phyloP scores from a whole-genome alignment of 2,329 filamentous ascomycete species.

The Trichoderma asperellum region DNA sequence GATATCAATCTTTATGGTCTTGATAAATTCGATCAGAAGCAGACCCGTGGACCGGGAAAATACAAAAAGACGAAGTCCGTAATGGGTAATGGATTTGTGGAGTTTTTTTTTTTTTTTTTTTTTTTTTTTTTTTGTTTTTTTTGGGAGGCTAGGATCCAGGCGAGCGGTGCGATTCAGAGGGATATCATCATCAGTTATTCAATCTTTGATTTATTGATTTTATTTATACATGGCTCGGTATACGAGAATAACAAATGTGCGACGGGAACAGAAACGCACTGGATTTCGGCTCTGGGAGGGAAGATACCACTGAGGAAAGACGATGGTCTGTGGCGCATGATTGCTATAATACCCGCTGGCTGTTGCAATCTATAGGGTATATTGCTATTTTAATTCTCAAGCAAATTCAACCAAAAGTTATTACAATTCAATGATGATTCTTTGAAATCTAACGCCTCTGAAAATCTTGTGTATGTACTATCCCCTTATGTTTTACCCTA shows the following conservation, averaged over 20 bases:
- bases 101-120: too few relatives aligned
- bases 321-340: background rate
- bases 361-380: background rate
- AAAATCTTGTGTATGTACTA: background rate
- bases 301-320: conserved; percentile 2
- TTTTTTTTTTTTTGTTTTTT: too few relatives aligned
- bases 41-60: background rate
- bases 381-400: background rate
- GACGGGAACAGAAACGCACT: conserved; percentile 10
- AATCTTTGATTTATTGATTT: background rate
- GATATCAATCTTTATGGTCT: background rate
- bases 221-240: background rate
- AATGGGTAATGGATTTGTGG: background rate
- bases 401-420: background rate
- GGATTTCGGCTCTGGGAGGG: background rate
- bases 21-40: background rate
- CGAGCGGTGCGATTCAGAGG: background rate
- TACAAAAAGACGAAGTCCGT: too few relatives aligned
- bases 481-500: background rate
- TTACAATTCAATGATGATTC: conserved; percentile 7
- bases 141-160: background rate
- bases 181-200: background rate
- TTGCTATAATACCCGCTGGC: background rate
- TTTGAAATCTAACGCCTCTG: background rate
- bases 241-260: background rate